Evolutionary conservation across 805 yeast species (phyloP).

Genomic region (Candida coquimbonensis): DNA sequence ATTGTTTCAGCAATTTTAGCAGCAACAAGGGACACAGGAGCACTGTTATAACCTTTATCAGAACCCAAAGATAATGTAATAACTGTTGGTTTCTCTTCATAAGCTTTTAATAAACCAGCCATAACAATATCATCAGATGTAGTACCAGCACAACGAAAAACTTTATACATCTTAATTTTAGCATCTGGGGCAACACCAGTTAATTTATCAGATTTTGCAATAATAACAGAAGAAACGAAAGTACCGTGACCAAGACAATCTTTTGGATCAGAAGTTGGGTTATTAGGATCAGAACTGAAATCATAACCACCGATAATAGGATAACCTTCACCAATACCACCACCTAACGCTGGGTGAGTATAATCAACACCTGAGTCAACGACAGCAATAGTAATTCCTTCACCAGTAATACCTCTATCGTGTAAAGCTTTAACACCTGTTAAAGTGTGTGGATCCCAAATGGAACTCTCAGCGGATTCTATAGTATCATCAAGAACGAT

Average conservation of each 20-base stretch:
- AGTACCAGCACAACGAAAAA: conserved; percentile 6
- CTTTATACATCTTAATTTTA: conserved; percentile 10
- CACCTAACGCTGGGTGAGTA: conserved; percentile 6
- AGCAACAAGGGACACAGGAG: conserved; percentile 8
- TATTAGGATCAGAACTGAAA: conserved; percentile 2
- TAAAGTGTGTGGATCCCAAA: conserved; percentile 7
- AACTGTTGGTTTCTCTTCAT: conserved; percentile 9
- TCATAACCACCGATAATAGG: conserved; percentile 11
- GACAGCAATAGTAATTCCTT: conserved; percentile 5
- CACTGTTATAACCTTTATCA: conserved; percentile 7
- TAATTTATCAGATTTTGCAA: conserved; percentile 3
- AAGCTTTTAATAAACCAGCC: conserved; percentile 11
- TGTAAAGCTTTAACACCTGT: conserved; percentile 7
- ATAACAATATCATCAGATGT: conserved; percentile 10
- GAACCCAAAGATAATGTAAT: conserved; percentile 12
- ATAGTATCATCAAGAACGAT: conserved; percentile 1
- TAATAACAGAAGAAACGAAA: conserved; percentile 11
- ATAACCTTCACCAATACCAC: conserved; percentile 9
- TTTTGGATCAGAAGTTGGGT: conserved; percentile 10
- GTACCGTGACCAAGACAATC: conserved; percentile 17
- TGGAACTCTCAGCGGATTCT: not conserved
- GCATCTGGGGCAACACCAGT: conserved; percentile 15
- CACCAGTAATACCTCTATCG: conserved; percentile 6
- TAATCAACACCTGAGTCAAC: conserved; percentile 8
- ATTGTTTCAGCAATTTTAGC: conserved; percentile 8